Evolutionary conservation across 805 yeast genomes (phyloP), one percentile per base, ranked within the genome.

Genomic region (Candida succiphila): DNA sequence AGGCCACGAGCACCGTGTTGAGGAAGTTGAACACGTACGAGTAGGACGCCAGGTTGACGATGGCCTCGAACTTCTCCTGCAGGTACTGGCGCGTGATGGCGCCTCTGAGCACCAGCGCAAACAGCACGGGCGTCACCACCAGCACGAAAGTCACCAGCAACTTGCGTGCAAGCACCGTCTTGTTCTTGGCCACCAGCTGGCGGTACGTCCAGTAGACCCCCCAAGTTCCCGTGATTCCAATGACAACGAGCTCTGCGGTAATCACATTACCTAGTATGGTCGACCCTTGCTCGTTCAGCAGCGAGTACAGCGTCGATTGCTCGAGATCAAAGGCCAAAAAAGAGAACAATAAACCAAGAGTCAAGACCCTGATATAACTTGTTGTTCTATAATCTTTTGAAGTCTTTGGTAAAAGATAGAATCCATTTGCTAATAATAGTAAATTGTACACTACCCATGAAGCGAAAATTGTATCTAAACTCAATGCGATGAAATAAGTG

Each of bases 401-500:
- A 34, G 33, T 33, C 25, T 43, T 40, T 21, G 40, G 37, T 25
- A 50, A 37, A 23, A 52, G 39, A 22, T 45, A 27, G 19, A 34
- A 39, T 12, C 63, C 63, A 13, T 48, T 43, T 13, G 53, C 40
- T 19, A 58, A 35, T 27, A 58, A 27, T 42, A 58, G 36, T 10
- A 54, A 32, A 34, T 54, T 52, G 38, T 58, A 56, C 15, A 54
- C 34, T 8, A 53, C 28, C 63, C 63, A 58, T 12, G 45, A 43
- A 7, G 51, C 40, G 17, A 54, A 41, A 5, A 47, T 8, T 0
- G 62, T 47, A 26, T 47, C 45, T 13, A 40, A 35, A 0, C 43
- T 16, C 20, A 56, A 35, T 14, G 44, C 38, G 8, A 42, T 12
- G 20, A 54, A 44, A 34, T 46, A 43, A 10, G 46, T 34, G 2